Percentiles rank a stretch among this genome's conserved stretches.
These are phyloP conservation scores for Albifimbria verrucaria DNA, from an alignment of 2,329 filamentous ascomycete genomes.

Conservation along the genomic window DNA sequence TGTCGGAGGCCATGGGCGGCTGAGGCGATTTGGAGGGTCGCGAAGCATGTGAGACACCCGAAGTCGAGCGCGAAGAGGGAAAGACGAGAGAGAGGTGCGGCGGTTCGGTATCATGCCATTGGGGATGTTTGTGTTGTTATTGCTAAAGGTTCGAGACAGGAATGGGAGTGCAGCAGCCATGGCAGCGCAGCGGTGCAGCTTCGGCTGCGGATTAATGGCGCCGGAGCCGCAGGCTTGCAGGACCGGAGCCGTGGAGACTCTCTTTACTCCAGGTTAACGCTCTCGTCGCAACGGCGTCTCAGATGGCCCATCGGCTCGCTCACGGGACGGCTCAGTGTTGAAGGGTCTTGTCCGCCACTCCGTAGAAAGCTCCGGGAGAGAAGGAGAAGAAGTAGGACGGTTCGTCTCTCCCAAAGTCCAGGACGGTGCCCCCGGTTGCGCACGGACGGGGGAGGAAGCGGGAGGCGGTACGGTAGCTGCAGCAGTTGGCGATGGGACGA, in stretches of 20 bases:
- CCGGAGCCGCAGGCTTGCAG: neutral
- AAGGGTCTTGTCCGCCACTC: too few species aligned
- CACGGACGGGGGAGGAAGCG: neutral
- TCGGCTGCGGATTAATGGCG: neutral
- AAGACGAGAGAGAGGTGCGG: conserved; percentile 61
- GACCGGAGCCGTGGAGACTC: neutral
- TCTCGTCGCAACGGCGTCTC: too few species aligned
- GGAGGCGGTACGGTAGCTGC: neutral
- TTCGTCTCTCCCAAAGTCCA: neutral
- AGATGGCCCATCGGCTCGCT: neutral
- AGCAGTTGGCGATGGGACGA: neutral
- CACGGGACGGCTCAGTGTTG: too few species aligned
- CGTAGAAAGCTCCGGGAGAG: too few species aligned
- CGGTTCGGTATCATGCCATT: conserved; percentile 28
- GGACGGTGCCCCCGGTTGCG: neutral
- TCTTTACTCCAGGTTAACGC: neutral
- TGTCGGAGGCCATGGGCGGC: conserved; percentile 42
- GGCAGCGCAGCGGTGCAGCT: neutral
- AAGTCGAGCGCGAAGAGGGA: conserved; percentile 57
- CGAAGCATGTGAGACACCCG: conserved; percentile 53
- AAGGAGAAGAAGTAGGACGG: neutral
- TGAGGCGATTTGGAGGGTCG: conserved; percentile 55
- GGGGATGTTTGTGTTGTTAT: conserved; percentile 31
- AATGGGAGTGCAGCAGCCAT: conserved; percentile 43
- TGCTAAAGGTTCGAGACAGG: conserved; percentile 34